Base-by-base conservation (phyloP, 176 grass and related monocot species). In the Aegilops longissima region DNA sequence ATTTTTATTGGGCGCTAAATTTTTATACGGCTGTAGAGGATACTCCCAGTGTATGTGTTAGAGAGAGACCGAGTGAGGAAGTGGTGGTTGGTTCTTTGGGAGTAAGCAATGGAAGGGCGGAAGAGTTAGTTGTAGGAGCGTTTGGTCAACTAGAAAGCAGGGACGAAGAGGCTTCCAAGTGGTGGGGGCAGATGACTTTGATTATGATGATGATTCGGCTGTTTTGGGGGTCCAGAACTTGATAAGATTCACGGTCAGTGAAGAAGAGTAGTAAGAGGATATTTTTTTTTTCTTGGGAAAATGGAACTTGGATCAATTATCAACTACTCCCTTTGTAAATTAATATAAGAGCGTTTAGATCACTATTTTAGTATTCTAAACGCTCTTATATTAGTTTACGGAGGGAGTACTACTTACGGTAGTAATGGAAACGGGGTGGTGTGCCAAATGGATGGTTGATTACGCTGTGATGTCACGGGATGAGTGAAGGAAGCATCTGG, bases 41-140 rank as follows among this genome's bases (percentile, higher is more conserved):
- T n/a, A n/a, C n/a, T n/a, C n/a, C n/a, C 12, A 29, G 71, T 74
- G 38, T 47, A 13, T 16, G 65, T 67, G 42, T 51, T 51, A 49
- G 72, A 11, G 62, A 30, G 24, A 12, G 39, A 71, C 7, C 4
- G 21, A 36, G 45, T 70, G 65, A 82, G 45, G 39, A 40, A 40
- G 39, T 4, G 49, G 70, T 76, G 25, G 71, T 66, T 84, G 59
- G 83, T 84, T 84, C 59, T 84, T 84, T 36, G 70, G 70, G 61
- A 66, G 59, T 73, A 84, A 76, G 59, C 54, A 76, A 66, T 11
- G 18, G 17, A 42, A 75, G 49, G n/a, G n/a, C n/a, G 45, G 1
- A 49, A 58, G 21, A n/a, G 20, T 45, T 12, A 23, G 47, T 20
- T 61, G 59, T 17, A 3, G 1, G 20, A 36, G 7, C 18, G 54